These are phyloP conservation scores for Gossypium sturtianum DNA, from an alignment of 345 rosid species.

Conservation along the genomic window DNA sequence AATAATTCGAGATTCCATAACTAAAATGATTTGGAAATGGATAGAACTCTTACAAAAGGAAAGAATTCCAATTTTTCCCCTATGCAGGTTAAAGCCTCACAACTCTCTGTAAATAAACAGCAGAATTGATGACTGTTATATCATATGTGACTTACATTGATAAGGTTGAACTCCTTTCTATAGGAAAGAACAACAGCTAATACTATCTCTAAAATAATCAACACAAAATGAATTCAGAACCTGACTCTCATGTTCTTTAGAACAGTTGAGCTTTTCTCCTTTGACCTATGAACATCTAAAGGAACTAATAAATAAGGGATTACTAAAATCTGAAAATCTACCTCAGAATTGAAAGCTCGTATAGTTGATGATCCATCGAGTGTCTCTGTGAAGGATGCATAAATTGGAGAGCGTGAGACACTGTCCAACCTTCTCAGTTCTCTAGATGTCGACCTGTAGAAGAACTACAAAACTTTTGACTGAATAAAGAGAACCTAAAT, in stretches of 20 bases:
- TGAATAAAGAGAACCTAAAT: conserved; percentile 12
- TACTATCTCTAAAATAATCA: background rate
- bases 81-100: background rate
- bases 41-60: background rate
- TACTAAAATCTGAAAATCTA: conserved; percentile 21
- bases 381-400: conserved; percentile 81
- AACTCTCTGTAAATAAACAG: background rate
- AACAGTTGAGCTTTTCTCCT: background rate
- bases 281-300: background rate
- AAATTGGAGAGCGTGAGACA: conserved; percentile 91
- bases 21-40: too few relatives aligned
- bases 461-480: conserved; percentile 50
- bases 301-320: background rate
- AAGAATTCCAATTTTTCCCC: background rate
- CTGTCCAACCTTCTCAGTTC: conserved; percentile 89
- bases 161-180: background rate
- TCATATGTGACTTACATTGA: background rate
- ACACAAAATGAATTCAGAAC: background rate
- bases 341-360: conserved; percentile 82
- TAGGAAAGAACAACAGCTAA: background rate
- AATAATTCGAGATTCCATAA: too few relatives aligned
- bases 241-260: background rate
- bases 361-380: conserved; percentile 91
- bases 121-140: background rate
- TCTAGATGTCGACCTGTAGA: conserved; percentile 95